phyloP scores from a whole-genome alignment of 2,329 filamentous ascomycete genomes.

The Volutella citrinella region DNA sequence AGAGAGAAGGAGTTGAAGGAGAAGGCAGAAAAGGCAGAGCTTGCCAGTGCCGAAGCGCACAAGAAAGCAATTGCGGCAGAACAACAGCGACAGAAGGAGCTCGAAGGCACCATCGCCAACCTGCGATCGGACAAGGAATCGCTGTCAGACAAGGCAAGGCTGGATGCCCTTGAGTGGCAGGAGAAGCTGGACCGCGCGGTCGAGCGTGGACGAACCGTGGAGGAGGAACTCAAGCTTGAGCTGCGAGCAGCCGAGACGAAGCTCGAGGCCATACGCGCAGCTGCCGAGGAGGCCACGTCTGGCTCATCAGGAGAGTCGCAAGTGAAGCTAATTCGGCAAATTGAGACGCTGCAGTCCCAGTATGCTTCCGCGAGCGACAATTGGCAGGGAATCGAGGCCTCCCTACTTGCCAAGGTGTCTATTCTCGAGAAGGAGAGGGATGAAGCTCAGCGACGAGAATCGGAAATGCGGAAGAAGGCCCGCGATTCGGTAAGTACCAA shows the following conservation, averaged over 20 bases:
- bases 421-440: slow-evolving; percentile 88
- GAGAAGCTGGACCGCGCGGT: slow-evolving; percentile 71
- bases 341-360: slow-evolving; percentile 93
- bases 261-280: slow-evolving; percentile 79
- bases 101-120: slow-evolving; percentile 58
- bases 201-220: slow-evolving; percentile 64
- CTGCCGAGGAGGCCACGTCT: slow-evolving; percentile 86
- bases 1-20: slow-evolving; percentile 68
- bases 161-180: slow-evolving; percentile 67
- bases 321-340: slow-evolving; percentile 85
- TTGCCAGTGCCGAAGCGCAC: slow-evolving; percentile 63
- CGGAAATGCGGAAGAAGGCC: slow-evolving; percentile 83
- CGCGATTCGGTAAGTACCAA: slow-evolving; percentile 74
- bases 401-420: slow-evolving; percentile 71
- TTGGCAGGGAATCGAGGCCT: slow-evolving; percentile 94
- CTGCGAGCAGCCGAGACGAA: slow-evolving; percentile 77
- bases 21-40: slow-evolving; percentile 61
- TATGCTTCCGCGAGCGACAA: slow-evolving; percentile 94
- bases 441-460: slow-evolving; percentile 78
- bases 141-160: slow-evolving; percentile 64
- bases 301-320: slow-evolving; percentile 78
- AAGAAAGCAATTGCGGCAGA: slow-evolving; percentile 65
- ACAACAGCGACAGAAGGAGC: slow-evolving; percentile 54
- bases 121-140: slow-evolving; percentile 78
- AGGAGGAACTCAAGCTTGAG: slow-evolving; percentile 80